Evolutionary conservation across 2,329 filamentous ascomycete genomes (phyloP).

Genomic region (Xylariomycetidae sp.): DNA sequence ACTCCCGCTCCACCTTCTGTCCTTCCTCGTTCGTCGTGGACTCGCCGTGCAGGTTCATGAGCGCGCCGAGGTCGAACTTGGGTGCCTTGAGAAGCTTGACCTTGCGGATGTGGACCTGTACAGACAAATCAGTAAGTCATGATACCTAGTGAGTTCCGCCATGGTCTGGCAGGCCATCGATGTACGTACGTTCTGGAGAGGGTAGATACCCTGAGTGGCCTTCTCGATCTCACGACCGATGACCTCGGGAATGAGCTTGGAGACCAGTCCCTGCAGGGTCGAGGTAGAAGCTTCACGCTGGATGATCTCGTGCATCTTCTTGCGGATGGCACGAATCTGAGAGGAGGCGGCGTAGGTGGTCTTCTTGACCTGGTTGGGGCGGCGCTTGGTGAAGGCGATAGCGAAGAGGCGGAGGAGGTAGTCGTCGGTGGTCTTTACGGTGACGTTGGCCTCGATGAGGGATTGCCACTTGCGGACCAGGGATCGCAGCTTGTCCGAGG

Average conservation of each 20-base stretch:
- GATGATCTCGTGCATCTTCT: slow-evolving; percentile 99
- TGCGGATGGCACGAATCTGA: slow-evolving; percentile 95
- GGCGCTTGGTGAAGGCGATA: slow-evolving; percentile 98
- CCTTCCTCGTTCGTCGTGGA: slow-evolving; percentile 92
- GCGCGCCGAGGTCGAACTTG: slow-evolving; percentile 97
- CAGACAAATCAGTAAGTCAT: slow-evolving; percentile 27
- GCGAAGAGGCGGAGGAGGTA: slow-evolving; percentile 99
- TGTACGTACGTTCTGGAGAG: slow-evolving; percentile 95
- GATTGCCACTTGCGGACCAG: slow-evolving; percentile 99
- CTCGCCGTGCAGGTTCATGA: slow-evolving; percentile 97
- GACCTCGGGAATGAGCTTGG: slow-evolving; percentile 98
- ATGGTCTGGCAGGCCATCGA: too few relatives aligned
- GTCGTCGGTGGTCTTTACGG: slow-evolving; percentile 99
- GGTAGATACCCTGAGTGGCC: slow-evolving; percentile 98
- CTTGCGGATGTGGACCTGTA: slow-evolving; percentile 97
- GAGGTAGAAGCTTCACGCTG: slow-evolving; percentile 90
- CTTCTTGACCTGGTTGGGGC: slow-evolving; percentile 99
- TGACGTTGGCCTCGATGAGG: slow-evolving; percentile 98
- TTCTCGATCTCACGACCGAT: slow-evolving; percentile 99
- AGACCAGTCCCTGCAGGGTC: slow-evolving; percentile 92
- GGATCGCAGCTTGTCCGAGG: slow-evolving; percentile 98
- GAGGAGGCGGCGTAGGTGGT: slow-evolving; percentile 97
- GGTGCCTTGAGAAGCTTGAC: slow-evolving; percentile 98
- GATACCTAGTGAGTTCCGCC: slow-evolving; percentile 1
- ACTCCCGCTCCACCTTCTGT: slow-evolving; percentile 98